Base-by-base conservation (phyloP, 2,329 filamentous ascomycete species). In the Aspergillus viridinutans region DNA sequence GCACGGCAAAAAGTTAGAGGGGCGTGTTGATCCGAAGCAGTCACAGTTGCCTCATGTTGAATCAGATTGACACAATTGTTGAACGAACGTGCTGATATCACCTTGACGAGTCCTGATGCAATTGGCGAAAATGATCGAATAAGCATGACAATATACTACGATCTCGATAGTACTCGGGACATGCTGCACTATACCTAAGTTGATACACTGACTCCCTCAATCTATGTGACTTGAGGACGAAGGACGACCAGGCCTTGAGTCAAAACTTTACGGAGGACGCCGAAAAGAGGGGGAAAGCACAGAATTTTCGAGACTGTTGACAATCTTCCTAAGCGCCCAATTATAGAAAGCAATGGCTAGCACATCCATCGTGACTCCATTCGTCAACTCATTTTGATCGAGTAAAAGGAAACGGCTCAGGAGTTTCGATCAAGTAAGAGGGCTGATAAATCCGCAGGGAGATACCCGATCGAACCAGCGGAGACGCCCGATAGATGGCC, bases 401-500 rank as follows among this genome's bases (percentile, higher is more conserved):
- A 45, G 42, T 45, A 45, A 45, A 43, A 45, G 42, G 17, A 45
- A 43, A 10, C 21, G n/a, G n/a, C 21, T 10, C 20, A 35, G 23
- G 23, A 17, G 5, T 51, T 51, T 35, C 28, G 12, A 51, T 32
- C 49, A 29, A 51, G 49, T 51, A 51, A 26, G 9, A 32, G 25
- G 25, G 25, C n/a, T 49, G 48, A 21, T 14, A 38, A 38, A 38
- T 38, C 14, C 2, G 5, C 32, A 38, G 48, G 32, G 26, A 50
- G 32, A 29, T 38, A 3, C 8, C 32, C 49, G 32, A 32, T 21
- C 8, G 50, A 50, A 40, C 38, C 50, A 25, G 45, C 52, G 52
- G 52, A 53, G 52, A 25, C 32, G 52, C 52, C 52, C 52, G 52
- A 53, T 29, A 17, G 23, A 49, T 17, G 21, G 40, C 40, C n/a